A percentile compares a stretch with the other conserved stretches of the same genome.
Evolutionary conservation across 2,329 filamentous ascomycete genomes (phyloP).

Genomic region (Aspergillus arachidicola): DNA sequence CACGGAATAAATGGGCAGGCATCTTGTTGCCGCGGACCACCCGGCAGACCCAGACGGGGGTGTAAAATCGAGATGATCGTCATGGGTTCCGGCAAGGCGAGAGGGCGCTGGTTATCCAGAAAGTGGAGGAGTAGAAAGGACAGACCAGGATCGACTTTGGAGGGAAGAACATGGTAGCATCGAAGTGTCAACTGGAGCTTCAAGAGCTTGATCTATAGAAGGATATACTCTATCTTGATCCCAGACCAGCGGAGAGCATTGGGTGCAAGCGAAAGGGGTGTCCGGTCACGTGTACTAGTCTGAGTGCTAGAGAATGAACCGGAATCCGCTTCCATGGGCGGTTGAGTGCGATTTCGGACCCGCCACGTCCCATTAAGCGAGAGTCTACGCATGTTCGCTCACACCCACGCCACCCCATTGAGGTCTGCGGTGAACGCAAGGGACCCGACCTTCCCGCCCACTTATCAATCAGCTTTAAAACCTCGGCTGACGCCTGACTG

Average conservation of each 20-base stretch:
- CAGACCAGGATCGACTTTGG: background rate
- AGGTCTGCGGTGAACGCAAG: constrained; percentile 24
- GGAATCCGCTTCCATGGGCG: constrained; percentile 18
- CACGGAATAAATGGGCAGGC: constrained; percentile 4
- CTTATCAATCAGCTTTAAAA: constrained; percentile 13
- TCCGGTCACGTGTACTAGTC: constrained; percentile 24
- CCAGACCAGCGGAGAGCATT: constrained; percentile 24
- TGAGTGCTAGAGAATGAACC: constrained; percentile 41
- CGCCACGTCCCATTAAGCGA: constrained; percentile 22
- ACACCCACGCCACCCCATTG: constrained; percentile 32
- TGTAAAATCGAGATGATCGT: background rate
- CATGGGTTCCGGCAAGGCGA: background rate
- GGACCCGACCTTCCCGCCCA: background rate
- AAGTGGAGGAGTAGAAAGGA: background rate
- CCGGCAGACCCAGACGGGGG: background rate
- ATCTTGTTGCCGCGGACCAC: background rate
- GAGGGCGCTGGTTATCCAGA: background rate
- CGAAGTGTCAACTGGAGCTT: background rate
- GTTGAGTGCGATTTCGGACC: constrained; percentile 21
- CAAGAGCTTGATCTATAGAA: constrained; percentile 6
- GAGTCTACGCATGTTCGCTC: constrained; percentile 21
- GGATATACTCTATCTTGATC: constrained; percentile 16
- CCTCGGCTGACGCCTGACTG: background rate
- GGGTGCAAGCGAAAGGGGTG: constrained; percentile 39
- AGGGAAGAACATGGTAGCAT: background rate